Base-by-base conservation (phyloP, 2,329 filamentous ascomycete genomes). In the Colletotrichum noveboracense region DNA sequence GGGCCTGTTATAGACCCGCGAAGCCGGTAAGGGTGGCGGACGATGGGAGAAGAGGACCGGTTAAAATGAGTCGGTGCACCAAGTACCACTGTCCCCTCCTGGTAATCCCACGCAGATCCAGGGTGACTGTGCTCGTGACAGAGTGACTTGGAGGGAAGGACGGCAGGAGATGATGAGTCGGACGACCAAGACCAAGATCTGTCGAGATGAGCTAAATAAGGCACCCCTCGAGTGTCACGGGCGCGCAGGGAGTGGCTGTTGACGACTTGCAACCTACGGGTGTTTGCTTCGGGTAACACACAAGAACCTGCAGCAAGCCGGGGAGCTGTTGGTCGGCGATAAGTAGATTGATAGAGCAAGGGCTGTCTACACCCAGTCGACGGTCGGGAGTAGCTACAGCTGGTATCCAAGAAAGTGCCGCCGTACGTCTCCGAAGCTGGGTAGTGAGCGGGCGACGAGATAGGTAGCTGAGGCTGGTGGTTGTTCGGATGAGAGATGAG, bases 1-100 rank as follows among this genome's bases (percentile, higher is more conserved):
- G 83, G 84, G 85, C 84, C 86, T 81, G 80, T 76, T 76, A 75
- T 76, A 76, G 74, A 75, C 74, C 74, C 69, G 80, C 70, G 84
- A 82, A 86, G 83, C 84, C 83, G 36, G 48, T 48, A 48, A 75
- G 65, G 64, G 48, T 73, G 65, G 34, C 52, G 21, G 43, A 72
- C 28, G 28, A 52, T 73, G 30, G 32, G 28, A 61, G n/a, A 48
- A 64, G 65, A 65, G 28, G 43, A 43, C 74, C 72, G 58, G 12
- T 21, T 36, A 48, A 65, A 65, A 76, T 58, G 26, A 66, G 26
- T 67, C 32, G 64, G 52, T 74, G 70, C 56, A 74, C 74, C 74
- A 52, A 58, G 56, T 48, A 68, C 70, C 65, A 69, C 64, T 68
- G 56, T 38, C 58, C 66, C 70, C 64, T 65, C 56, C 71, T 74